Evolutionary conservation across 352 stramenopile genomes (phyloP), one percentile per base, ranked within the genome.

Genomic region (Globisporangium rhizosaccharum): DNA sequence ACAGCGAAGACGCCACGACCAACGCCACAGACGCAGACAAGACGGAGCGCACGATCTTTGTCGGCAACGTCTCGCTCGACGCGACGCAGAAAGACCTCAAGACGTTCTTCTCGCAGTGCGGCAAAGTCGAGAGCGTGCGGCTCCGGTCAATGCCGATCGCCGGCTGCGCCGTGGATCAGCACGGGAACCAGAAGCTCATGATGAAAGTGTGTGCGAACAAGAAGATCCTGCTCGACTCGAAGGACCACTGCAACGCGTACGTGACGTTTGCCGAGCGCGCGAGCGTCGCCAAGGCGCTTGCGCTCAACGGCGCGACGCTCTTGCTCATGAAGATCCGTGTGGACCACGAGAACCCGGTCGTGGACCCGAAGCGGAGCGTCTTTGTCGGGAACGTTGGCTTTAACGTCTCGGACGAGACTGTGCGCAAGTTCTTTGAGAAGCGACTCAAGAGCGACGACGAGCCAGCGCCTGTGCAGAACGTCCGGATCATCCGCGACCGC

Each of bases 371-470:
- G 41, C 84, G 86, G 52, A 94, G 85, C 52, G 75, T 97, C 14
- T 97, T 97, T 65, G 70, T 97, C 18, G 91, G 91, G 20, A 96
- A 96, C 65, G 53, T 97, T n/a, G 75, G 88, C 18, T 94, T 96
- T 69, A 73, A 86, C 58, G 79, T 85, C 28, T 82, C 85, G 33
- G 90, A 97, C 60, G 87, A 96, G 18, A 61, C 76, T 37, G 68
- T 94, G 42, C 61, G 75, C 61, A 63, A 63, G 6, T 93, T 88
- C 53, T 96, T 97, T 58, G 67, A 65, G 23, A 83, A 85, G 63
- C 76, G 75, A 0, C 69, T 97, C 3, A 67, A 70, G 47, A 84
- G 73, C 1, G 79, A 92, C 41, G 85, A 90, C 23, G 83, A 88
- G 51, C 68, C 63, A 0, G 57, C 72, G 36, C 75, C 76, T 18